phyloP scores from a whole-genome alignment of 108 stramenopile genomes.

The Cyclotella baltica region DNA sequence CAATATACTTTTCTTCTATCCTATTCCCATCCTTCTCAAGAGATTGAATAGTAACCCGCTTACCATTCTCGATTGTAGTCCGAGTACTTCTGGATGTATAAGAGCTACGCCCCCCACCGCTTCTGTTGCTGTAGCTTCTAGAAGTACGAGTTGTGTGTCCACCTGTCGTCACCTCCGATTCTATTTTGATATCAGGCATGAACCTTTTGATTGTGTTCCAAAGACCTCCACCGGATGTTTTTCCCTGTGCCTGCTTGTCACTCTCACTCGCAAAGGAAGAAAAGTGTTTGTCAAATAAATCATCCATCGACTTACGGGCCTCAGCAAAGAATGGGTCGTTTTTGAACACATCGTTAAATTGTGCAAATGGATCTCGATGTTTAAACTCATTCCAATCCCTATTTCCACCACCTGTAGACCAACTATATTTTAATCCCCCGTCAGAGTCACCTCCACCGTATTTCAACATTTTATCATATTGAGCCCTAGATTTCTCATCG shows the following conservation, averaged over 20 bases:
- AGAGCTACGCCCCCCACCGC: slow-evolving; percentile 18
- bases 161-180: slow-evolving; percentile 21
- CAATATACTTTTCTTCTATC: slow-evolving; percentile 64
- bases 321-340: slow-evolving; percentile 77
- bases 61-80: slow-evolving; percentile 52
- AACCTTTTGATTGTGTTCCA: slow-evolving; percentile 44
- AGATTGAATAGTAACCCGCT: slow-evolving; percentile 56
- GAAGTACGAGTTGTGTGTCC: slow-evolving; percentile 18
- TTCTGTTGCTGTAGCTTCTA: slow-evolving; percentile 25
- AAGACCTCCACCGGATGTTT: slow-evolving; percentile 46
- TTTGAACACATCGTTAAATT: slow-evolving; percentile 69
- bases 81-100: slow-evolving; percentile 48
- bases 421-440: slow-evolving; percentile 10
- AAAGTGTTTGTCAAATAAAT: slow-evolving; percentile 52
- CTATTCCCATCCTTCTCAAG: slow-evolving; percentile 66
- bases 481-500: slow-evolving; percentile 78
- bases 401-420: slow-evolving; percentile 3
- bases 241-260: neutral
- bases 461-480: slow-evolving; percentile 90
- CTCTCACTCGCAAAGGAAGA: slow-evolving; percentile 32
- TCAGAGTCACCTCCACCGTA: slow-evolving; percentile 50
- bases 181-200: slow-evolving; percentile 45
- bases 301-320: slow-evolving; percentile 63
- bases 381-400: slow-evolving; percentile 9
- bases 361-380: slow-evolving; percentile 60